A percentile compares a stretch with the other conserved stretches of the same genome.
Evolutionary conservation across 2,329 filamentous ascomycete species (phyloP).

Genomic region (Phyllosticta citriasiana): DNA sequence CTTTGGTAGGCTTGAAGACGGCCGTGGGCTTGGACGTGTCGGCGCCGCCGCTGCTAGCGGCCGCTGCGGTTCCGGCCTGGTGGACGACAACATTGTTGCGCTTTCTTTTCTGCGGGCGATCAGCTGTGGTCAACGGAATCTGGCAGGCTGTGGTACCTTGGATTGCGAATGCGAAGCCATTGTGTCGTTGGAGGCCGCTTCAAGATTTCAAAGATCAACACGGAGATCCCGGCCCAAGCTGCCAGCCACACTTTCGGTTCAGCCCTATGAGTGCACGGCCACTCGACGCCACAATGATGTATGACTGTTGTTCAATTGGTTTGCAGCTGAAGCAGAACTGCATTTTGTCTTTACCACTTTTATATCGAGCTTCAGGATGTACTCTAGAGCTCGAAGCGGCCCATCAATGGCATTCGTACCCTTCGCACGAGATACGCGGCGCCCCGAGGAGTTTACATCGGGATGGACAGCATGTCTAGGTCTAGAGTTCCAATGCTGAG

Average conservation of each 20-base stretch:
- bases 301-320: no score
- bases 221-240: neutral
- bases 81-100: constrained; percentile 14
- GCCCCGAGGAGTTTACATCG: no score
- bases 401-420: no score
- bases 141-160: neutral
- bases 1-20: constrained; percentile 54
- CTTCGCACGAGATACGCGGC: no score
- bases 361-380: no score
- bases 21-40: constrained; percentile 60
- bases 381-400: no score
- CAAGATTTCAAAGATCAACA: constrained; percentile 1
- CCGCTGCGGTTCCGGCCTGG: constrained; percentile 6
- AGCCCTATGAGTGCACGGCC: neutral
- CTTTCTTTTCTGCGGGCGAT: constrained; percentile 17
- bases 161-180: constrained; percentile 4
- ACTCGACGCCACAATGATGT: neutral
- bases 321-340: no score
- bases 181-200: neutral
- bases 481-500: no score
- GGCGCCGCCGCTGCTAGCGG: constrained; percentile 12
- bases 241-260: neutral
- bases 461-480: no score
- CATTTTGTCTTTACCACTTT: no score
- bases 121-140: neutral